Conservation (phyloP, 2,329 filamentous ascomycete genomes). For the Capronia epimyces region DNA sequence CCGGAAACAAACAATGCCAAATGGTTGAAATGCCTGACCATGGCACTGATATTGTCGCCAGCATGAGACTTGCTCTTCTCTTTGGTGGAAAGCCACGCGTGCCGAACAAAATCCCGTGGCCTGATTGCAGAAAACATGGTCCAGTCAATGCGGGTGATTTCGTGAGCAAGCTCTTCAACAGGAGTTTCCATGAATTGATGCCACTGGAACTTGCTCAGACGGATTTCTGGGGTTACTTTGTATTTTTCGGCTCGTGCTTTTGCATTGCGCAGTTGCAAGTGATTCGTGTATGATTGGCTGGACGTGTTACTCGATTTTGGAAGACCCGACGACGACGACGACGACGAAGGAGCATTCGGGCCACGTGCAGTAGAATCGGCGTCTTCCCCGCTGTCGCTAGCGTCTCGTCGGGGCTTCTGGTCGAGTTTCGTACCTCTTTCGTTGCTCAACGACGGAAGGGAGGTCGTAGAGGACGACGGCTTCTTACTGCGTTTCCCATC, state of each 20-base stretch:
- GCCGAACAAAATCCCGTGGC: conserved; percentile 84
- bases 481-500: conserved; percentile 14
- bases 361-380: conserved; percentile 33
- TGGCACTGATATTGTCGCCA: conserved; percentile 81
- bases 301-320: conserved; percentile 38
- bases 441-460: conserved; percentile 9
- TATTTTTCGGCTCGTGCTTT: conserved; percentile 70
- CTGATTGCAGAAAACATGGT: conserved; percentile 95
- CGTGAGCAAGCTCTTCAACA: conserved; percentile 79
- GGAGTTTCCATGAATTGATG: conserved; percentile 82
- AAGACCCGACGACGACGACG: conserved; percentile 37
- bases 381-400: conserved; percentile 25
- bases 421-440: conserved; percentile 21
- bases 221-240: conserved; percentile 62
- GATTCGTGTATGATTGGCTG: conserved; percentile 40
- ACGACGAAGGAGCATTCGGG: conserved; percentile 38
- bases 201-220: conserved; percentile 80
- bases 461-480: conserved; percentile 9
- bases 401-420: conserved; percentile 38
- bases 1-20: conserved; percentile 76
- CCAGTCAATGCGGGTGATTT: conserved; percentile 95
- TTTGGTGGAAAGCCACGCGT: conserved; percentile 69
- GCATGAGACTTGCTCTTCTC: conserved; percentile 50
- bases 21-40: conserved; percentile 90
- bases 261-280: conserved; percentile 64